Conservation (phyloP, 352 stramenopile genomes). For the Phytopythium sindhum region DNA sequence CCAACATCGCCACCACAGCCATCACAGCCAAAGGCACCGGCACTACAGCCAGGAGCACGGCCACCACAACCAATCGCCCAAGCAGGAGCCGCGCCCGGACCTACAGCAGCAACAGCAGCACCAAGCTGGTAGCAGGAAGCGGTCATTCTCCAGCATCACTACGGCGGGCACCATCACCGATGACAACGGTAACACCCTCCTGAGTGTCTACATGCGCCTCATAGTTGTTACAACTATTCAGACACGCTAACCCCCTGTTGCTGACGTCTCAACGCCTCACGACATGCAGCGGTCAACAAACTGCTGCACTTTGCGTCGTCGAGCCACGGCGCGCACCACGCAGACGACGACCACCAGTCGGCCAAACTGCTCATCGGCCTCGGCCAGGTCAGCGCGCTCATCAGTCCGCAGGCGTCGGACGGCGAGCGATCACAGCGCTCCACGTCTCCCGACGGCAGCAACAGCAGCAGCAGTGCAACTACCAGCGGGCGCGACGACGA, state of each 20-base stretch:
- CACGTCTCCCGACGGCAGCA: neutral
- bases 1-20: neutral
- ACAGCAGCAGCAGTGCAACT: neutral
- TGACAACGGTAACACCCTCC: slow-evolving; percentile 11
- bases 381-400: slow-evolving; percentile 18
- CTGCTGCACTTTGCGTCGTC: slow-evolving; percentile 20
- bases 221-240: neutral
- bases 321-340: slow-evolving; percentile 9
- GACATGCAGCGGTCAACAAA: slow-evolving; percentile 22
- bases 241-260: neutral
- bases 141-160: slow-evolving; percentile 23
- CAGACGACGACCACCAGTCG: slow-evolving; percentile 41
- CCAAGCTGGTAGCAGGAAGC: slow-evolving; percentile 11
- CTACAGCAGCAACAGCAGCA: neutral
- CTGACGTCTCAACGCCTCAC: neutral
- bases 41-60: neutral
- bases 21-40: neutral
- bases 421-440: slow-evolving; percentile 1
- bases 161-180: slow-evolving; percentile 12
- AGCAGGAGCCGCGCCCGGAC: neutral
- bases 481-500: neutral
- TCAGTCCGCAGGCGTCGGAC: slow-evolving; percentile 3
- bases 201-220: neutral
- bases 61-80: neutral
- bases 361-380: slow-evolving; percentile 56